Conservation (phyloP, 148 eudicot genomes). For the Salicornia ramosissima region DNA sequence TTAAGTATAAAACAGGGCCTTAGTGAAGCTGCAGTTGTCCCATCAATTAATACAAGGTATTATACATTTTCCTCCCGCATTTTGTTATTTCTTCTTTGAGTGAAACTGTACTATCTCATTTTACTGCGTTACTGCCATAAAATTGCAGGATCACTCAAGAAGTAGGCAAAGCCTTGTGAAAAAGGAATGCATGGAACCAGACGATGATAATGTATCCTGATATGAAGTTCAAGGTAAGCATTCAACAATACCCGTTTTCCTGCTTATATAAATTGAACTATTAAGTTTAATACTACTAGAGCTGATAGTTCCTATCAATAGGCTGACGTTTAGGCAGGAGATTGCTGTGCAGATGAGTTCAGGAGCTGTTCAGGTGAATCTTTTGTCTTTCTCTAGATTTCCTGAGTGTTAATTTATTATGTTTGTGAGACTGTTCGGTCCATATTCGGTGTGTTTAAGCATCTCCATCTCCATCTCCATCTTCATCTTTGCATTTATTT, state of each 20-base stretch:
- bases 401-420: neutral
- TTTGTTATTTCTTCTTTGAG: neutral
- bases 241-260: neutral
- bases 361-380: conserved; percentile 3
- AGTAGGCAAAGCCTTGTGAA: too few species aligned
- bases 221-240: conserved; percentile 4
- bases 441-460: too few species aligned
- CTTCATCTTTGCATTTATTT: too few species aligned
- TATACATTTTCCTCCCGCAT: neutral
- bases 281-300: neutral
- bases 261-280: neutral
- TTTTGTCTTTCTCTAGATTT: neutral
- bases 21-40: neutral
- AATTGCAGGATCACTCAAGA: neutral
- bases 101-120: neutral
- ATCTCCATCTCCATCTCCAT: too few species aligned
- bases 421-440: too few species aligned
- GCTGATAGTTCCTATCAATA: neutral
- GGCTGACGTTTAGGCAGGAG: neutral
- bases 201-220: neutral
- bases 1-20: too few species aligned
- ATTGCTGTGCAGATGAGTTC: neutral
- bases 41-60: neutral
- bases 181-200: neutral
- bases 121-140: neutral